phyloP scores from a whole-genome alignment of 495 filamentous ascomycete genomes.

The Aspergillus affinis region DNA sequence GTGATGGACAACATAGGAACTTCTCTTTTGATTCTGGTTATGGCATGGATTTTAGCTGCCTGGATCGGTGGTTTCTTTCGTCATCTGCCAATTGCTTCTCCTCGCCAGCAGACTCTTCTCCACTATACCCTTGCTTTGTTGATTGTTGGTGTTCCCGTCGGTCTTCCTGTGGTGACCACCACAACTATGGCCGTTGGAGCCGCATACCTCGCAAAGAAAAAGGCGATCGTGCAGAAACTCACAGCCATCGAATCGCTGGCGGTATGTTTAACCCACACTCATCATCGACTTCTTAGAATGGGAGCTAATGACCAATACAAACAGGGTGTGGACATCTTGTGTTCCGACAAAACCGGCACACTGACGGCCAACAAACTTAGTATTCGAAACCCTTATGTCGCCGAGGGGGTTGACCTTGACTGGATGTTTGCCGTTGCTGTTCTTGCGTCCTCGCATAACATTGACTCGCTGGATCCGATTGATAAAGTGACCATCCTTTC shows the following conservation, averaged over 20 bases:
- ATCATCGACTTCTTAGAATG: neutral
- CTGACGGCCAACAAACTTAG: constrained; percentile 71
- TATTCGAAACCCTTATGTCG: constrained; percentile 69
- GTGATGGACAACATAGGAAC: constrained; percentile 80
- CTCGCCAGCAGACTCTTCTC: constrained; percentile 55
- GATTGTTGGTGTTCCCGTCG: constrained; percentile 93
- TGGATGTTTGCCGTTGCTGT: constrained; percentile 77
- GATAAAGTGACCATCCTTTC: constrained; percentile 72
- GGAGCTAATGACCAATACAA: constrained; percentile 9
- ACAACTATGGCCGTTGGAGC: constrained; percentile 97
- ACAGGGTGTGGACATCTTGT: constrained; percentile 88
- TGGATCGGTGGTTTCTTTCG: constrained; percentile 77
- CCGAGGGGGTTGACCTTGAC: constrained; percentile 68
- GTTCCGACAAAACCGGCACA: constrained; percentile 87
- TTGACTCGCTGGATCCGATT: constrained; percentile 70
- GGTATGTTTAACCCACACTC: constrained; percentile 31
- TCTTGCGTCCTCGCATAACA: constrained; percentile 71
- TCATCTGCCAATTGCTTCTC: constrained; percentile 62
- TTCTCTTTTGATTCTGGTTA: constrained; percentile 63
- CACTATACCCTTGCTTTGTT: constrained; percentile 72
- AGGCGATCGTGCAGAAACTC: constrained; percentile 95
- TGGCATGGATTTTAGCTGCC: constrained; percentile 63
- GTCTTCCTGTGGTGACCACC: constrained; percentile 93
- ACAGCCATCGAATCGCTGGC: constrained; percentile 93
- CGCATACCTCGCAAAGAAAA: constrained; percentile 90